Conservation (phyloP, 208 protist species). For the Trichomonas vaginalis region DNA sequence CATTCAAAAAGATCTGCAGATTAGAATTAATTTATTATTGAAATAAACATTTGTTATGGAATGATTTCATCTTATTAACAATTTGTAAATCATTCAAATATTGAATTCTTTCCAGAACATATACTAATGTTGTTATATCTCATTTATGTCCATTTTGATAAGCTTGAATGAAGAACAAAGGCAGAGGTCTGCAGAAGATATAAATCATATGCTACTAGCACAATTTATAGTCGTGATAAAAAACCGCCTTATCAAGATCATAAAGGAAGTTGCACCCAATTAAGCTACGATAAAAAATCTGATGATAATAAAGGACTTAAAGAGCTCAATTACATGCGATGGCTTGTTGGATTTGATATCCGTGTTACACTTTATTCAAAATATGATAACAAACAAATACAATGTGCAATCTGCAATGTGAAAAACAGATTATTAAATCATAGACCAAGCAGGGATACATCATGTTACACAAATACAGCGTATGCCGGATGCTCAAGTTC, state of each 20-base stretch:
- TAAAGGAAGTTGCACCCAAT: not conserved
- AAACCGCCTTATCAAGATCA: not conserved
- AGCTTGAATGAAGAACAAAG: not conserved
- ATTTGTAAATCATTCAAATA: too few relatives aligned
- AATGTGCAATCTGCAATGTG: not conserved
- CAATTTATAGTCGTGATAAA: too few relatives aligned
- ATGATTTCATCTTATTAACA: too few relatives aligned
- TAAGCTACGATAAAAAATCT: not conserved
- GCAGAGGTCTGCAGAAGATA: not conserved
- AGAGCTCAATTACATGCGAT: not conserved
- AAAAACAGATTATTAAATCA: not conserved
- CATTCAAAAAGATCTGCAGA: too few relatives aligned
- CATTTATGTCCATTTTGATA: not conserved
- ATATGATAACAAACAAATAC: not conserved
- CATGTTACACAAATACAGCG: not conserved
- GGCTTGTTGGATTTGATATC: not conserved
- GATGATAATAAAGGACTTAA: not conserved
- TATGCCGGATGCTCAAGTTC: not conserved
- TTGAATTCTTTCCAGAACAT: too few relatives aligned
- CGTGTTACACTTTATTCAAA: not conserved
- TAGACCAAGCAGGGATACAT: not conserved
- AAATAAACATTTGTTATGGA: too few relatives aligned
- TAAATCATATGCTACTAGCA: too few relatives aligned
- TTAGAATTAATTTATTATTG: too few relatives aligned
- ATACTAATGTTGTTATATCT: too few relatives aligned